A percentile compares a stretch with the other conserved stretches of the same genome.
phyloP scores from a whole-genome alignment of 139 green algal genomes.

The Coccomyxa sp. region DNA sequence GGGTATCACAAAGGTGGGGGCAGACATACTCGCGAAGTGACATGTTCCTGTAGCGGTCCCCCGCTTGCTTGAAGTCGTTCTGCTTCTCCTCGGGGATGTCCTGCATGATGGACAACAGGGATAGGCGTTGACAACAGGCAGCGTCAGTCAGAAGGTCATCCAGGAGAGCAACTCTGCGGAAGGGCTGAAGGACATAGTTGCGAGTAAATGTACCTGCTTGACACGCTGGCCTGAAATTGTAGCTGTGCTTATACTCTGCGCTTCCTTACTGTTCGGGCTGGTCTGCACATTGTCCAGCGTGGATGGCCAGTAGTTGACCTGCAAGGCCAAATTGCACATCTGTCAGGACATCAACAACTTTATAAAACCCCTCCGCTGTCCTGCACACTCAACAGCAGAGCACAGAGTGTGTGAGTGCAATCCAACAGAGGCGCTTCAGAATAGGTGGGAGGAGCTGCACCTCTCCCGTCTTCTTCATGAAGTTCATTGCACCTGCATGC shows the following conservation, averaged over 20 bases:
- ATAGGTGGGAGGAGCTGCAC: not conserved
- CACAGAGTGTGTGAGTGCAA: no score
- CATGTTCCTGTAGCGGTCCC: constrained; percentile 16
- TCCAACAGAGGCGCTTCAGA: not conserved
- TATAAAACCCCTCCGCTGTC: no score
- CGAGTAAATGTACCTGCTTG: constrained; percentile 1
- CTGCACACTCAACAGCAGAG: no score
- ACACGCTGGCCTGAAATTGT: constrained; percentile 6
- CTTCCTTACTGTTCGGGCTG: constrained; percentile 12
- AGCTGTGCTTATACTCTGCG: not conserved
- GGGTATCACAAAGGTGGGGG: no score
- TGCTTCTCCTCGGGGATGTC: constrained; percentile 10
- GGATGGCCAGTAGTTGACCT: constrained; percentile 30
- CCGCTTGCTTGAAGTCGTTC: constrained; percentile 24
- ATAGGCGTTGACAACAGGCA: no score
- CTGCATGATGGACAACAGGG: no score
- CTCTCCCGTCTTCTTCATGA: constrained; percentile 19
- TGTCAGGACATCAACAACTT: no score
- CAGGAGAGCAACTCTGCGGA: no score
- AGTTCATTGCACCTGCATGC: constrained; percentile 13
- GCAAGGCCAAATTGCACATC: not conserved
- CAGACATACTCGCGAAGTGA: not conserved
- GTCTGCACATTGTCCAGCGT: constrained; percentile 23
- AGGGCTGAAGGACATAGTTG: no score
- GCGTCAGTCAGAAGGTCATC: no score